Conservation (phyloP, 2,329 filamentous ascomycete species). For the Nannizzia gypsea region DNA sequence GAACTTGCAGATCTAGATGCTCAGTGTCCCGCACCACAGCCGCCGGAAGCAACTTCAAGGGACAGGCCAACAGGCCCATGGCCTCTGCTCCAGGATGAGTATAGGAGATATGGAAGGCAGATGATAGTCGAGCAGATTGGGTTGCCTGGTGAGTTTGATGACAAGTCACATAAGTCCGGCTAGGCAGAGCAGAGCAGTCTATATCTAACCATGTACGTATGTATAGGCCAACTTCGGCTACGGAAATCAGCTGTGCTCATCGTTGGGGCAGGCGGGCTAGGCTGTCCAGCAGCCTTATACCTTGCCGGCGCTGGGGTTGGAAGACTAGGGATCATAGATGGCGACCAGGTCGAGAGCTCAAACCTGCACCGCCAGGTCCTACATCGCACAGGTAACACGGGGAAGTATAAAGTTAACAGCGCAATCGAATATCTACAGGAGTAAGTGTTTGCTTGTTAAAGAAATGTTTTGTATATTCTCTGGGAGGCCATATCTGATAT, state of each 20-base stretch:
- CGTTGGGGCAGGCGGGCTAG: constrained; percentile 77
- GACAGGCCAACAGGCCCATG: constrained; percentile 40
- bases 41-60: background rate
- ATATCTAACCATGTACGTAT: background rate
- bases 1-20: constrained; percentile 20
- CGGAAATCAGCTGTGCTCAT: constrained; percentile 61
- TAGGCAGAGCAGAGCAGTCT: background rate
- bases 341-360: constrained; percentile 73
- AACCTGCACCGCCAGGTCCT: constrained; percentile 89
- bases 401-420: constrained; percentile 70
- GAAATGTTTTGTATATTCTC: background rate
- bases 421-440: constrained; percentile 48
- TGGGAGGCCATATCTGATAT: background rate
- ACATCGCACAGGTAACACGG: constrained; percentile 59
- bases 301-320: constrained; percentile 81
- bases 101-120: constrained; percentile 77
- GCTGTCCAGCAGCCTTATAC: constrained; percentile 87
- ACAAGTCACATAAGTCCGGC: background rate
- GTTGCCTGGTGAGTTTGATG: constrained; percentile 46
- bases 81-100: constrained; percentile 62
- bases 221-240: constrained; percentile 60
- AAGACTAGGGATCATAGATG: constrained; percentile 72
- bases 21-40: background rate
- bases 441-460: constrained; percentile 30
- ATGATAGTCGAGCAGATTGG: constrained; percentile 79